Conservation (phyloP, 176 grass and related monocot species). For the Aegilops sharonensis region DNA sequence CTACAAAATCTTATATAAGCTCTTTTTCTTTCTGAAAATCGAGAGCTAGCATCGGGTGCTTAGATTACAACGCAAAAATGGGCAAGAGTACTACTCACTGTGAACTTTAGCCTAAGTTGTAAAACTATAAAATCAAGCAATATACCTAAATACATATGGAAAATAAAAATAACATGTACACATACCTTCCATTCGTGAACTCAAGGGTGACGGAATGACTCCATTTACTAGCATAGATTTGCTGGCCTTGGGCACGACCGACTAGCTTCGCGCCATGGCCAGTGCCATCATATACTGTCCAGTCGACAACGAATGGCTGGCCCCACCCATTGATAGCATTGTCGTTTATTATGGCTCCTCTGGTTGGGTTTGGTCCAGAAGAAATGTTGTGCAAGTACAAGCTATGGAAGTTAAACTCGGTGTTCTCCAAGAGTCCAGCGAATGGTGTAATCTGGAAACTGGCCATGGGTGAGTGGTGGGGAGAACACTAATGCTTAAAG, state of each 20-base stretch:
- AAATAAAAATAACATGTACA: neutral
- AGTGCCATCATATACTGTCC: neutral
- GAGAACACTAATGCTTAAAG: too few relatives aligned
- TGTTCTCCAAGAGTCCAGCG: too few relatives aligned
- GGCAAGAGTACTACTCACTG: too few relatives aligned
- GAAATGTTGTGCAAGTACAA: too few relatives aligned
- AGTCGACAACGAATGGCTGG: neutral
- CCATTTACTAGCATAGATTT: neutral
- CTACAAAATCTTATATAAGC: neutral
- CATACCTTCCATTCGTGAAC: neutral
- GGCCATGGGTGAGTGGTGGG: too few relatives aligned
- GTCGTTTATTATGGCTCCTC: neutral
- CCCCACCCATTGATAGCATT: neutral
- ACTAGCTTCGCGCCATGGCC: neutral
- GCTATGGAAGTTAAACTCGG: too few relatives aligned
- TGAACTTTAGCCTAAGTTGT: neutral
- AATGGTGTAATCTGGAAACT: too few relatives aligned
- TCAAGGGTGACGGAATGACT: neutral
- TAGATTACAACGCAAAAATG: neutral
- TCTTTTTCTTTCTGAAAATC: neutral
- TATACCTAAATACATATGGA: neutral
- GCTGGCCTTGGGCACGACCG: neutral
- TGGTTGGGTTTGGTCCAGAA: too few relatives aligned
- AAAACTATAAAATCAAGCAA: neutral
- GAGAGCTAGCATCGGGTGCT: neutral